phyloP scores from a whole-genome alignment of 2,329 filamentous ascomycete genomes.

The Aspergillus spinulosporus region DNA sequence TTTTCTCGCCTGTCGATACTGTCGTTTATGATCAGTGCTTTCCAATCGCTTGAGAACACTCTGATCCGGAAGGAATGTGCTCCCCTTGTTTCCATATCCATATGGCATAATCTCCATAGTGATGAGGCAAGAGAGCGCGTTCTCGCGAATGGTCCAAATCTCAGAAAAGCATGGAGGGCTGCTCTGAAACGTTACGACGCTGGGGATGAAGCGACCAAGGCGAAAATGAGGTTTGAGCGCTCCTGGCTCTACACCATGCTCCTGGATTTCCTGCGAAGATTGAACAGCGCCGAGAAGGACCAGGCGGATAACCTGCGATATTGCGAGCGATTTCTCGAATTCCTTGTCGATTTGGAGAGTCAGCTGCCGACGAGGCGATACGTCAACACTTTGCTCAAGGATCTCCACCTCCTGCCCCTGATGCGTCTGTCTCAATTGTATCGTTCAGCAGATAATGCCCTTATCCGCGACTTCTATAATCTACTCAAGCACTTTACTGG shows the following conservation, averaged over 20 bases:
- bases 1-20: conserved; percentile 78
- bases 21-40: conserved; percentile 84
- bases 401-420: conserved; percentile 77
- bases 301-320: conserved; percentile 68
- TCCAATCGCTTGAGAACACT: conserved; percentile 86
- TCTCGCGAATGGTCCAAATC: conserved; percentile 69
- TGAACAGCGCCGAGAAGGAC: conserved; percentile 57
- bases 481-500: conserved; percentile 84
- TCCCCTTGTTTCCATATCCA: conserved; percentile 87
- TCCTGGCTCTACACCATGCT: conserved; percentile 89
- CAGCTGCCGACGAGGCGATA: conserved; percentile 93
- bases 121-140: conserved; percentile 71
- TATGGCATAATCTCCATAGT: conserved; percentile 89
- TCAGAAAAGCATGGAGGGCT: conserved; percentile 89
- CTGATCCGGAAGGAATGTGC: conserved; percentile 95
- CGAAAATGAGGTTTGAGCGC: conserved; percentile 82
- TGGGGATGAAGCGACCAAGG: conserved; percentile 76
- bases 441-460: conserved; percentile 68
- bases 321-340: conserved; percentile 89
- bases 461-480: conserved; percentile 76
- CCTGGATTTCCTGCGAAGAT: conserved; percentile 73
- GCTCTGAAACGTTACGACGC: conserved; percentile 82
- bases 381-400: conserved; percentile 82
- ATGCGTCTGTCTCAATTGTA: conserved; percentile 78
- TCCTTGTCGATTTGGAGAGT: conserved; percentile 85